Evolutionary conservation across 2,329 filamentous ascomycete species (phyloP).

Genomic region (Capronia americana): DNA sequence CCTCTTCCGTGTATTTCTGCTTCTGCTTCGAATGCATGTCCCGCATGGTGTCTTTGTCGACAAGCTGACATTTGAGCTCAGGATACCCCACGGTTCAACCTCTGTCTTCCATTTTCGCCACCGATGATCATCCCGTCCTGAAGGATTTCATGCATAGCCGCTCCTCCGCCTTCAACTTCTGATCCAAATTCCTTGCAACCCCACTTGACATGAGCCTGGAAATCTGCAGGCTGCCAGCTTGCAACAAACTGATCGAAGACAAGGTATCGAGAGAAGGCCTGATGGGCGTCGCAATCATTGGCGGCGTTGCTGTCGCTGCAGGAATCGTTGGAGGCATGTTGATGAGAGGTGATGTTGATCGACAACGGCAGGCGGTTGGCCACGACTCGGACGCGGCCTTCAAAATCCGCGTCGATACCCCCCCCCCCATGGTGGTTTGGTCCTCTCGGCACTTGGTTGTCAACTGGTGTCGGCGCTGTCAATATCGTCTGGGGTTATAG

Average conservation of each 20-base stretch:
- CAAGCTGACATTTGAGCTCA: conserved; percentile 63
- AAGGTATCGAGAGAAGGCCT: conserved; percentile 94
- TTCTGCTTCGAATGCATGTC: conserved; percentile 91
- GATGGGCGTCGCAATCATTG: conserved; percentile 92
- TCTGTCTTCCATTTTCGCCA: conserved; percentile 24
- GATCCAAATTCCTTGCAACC: conserved; percentile 5
- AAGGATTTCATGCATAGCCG: conserved; percentile 18
- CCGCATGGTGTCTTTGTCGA: conserved; percentile 86
- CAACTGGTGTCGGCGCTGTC: too few relatives aligned
- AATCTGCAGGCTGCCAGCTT: conserved; percentile 91
- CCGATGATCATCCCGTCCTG: conserved; percentile 18
- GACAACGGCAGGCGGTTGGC: too few relatives aligned
- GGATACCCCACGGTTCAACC: conserved; percentile 9
- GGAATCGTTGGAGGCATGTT: conserved; percentile 91
- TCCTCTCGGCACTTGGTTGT: too few relatives aligned
- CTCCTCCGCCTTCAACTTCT: conserved; percentile 9
- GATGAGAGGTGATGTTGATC: conserved; percentile 66
- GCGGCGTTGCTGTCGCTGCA: conserved; percentile 87
- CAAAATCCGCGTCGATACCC: too few relatives aligned
- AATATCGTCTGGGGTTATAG: too few relatives aligned
- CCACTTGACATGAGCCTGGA: conserved; percentile 68
- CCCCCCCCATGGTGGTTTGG: too few relatives aligned
- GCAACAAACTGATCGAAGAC: conserved; percentile 86
- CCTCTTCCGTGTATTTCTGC: conserved; percentile 83
- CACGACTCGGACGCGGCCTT: too few relatives aligned